phyloP scores from a whole-genome alignment of 2,329 filamentous ascomycete species.

The Talaromyces verruculosus region DNA sequence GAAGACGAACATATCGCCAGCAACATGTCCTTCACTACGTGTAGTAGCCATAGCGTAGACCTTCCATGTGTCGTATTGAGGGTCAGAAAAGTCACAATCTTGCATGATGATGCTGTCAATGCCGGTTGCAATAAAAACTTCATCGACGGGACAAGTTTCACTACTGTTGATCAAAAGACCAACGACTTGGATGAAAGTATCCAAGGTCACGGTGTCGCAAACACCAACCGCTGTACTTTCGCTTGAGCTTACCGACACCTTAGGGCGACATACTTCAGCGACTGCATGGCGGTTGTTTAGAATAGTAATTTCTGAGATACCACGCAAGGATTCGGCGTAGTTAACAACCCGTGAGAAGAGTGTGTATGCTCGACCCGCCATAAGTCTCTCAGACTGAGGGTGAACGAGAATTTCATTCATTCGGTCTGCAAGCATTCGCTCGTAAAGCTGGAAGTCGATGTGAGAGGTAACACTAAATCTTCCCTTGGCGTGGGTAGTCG shows the following conservation, averaged over 20 bases:
- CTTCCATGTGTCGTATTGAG: slow-evolving; percentile 14
- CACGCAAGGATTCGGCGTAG: slow-evolving; percentile 15
- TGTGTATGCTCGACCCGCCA: slow-evolving; percentile 19
- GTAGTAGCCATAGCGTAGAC: slow-evolving; percentile 16
- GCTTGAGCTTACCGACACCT: slow-evolving; percentile 1
- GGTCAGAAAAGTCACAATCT: slow-evolving; percentile 15
- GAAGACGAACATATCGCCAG: slow-evolving; percentile 20
- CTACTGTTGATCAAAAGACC: slow-evolving; percentile 19
- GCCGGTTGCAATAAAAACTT: slow-evolving; percentile 13
- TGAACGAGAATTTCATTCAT: slow-evolving; percentile 18
- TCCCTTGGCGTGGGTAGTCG: slow-evolving; percentile 16
- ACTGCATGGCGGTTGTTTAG: slow-evolving; percentile 17
- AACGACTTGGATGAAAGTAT: slow-evolving; percentile 17
- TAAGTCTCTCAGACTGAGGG: slow-evolving; percentile 16
- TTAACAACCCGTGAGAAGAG: slow-evolving; percentile 18
- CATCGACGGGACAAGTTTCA: slow-evolving; percentile 15
- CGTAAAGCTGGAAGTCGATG: slow-evolving; percentile 17
- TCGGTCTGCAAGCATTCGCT: slow-evolving; percentile 16
- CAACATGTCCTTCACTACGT: slow-evolving; percentile 11
- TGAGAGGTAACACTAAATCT: slow-evolving; percentile 12
- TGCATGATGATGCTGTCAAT: slow-evolving; percentile 20
- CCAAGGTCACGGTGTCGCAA: slow-evolving; percentile 17
- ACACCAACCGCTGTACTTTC: slow-evolving; percentile 14
- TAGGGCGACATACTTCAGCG: slow-evolving; percentile 7
- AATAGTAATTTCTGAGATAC: slow-evolving; percentile 17